Conservation (phyloP, 2,329 filamentous ascomycete genomes). For the Diplocarpon rosae region DNA sequence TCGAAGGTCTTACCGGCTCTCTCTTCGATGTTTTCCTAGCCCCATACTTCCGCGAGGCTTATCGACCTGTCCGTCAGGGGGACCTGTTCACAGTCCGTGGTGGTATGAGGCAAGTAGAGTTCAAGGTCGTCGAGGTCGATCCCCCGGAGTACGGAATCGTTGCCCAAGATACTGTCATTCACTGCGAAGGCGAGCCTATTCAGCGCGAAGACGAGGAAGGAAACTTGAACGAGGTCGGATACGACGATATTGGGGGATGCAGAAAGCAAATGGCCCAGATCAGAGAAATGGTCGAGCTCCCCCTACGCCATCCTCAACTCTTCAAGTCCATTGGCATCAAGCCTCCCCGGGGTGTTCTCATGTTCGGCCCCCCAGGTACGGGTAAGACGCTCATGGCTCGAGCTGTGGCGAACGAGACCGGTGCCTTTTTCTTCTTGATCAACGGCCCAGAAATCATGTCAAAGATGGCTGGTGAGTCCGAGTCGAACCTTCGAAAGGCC, state of each 20-base stretch:
- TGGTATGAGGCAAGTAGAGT: constrained; percentile 98
- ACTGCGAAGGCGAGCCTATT: constrained; percentile 94
- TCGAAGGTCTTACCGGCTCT: constrained; percentile 94
- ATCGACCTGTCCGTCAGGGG: constrained; percentile 92
- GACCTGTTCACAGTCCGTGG: constrained; percentile 95
- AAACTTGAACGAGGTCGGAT: constrained; percentile 97
- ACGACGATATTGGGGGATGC: constrained; percentile 98
- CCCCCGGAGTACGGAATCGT: constrained; percentile 98
- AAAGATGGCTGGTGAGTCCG: constrained; percentile 99
- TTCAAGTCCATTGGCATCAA: constrained; percentile 99
- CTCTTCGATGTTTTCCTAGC: constrained; percentile 99
- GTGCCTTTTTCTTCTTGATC: constrained; percentile 98
- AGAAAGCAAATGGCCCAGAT: constrained; percentile 99
- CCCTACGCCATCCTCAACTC: constrained; percentile 90
- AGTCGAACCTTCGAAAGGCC: constrained; percentile 96
- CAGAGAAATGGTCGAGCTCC: constrained; percentile 94
- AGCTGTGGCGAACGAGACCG: constrained; percentile 96
- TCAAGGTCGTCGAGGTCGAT: constrained; percentile 98
- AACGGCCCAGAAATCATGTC: constrained; percentile 99
- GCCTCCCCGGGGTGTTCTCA: constrained; percentile 92
- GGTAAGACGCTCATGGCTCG: constrained; percentile 99
- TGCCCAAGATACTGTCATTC: constrained; percentile 95
- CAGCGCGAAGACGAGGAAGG: constrained; percentile 98
- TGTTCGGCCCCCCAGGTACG: constrained; percentile 93
- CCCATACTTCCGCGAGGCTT: constrained; percentile 98